Base-by-base conservation (phyloP, 805 yeast genomes). In the Metschnikowia arizonensis region DNA sequence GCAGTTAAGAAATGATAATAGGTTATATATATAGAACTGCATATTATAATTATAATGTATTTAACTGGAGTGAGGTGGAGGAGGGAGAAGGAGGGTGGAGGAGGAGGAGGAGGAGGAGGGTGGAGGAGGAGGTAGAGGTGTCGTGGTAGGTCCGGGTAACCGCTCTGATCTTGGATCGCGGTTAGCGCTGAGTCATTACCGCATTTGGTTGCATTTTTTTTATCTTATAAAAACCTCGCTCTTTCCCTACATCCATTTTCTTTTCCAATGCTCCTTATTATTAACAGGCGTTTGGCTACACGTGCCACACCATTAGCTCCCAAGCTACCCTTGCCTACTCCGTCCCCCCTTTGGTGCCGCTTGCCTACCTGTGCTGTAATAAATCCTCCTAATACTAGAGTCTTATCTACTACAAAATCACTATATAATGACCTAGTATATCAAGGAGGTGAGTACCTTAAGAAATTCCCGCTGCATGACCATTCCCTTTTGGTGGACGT, bases 401-500 rank as follows among this genome's bases (percentile, higher is more conserved):
- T 33, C 33, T 24, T 47, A 17, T 28, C 44, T 14, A 21, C 35
- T n/a, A 18, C 47, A 7, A 8, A 24, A 31, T 33, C 18, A 37
- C 33, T 38, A 30, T 35, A 40, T 21, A 34, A 38, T 24, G 45
- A 47, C 38, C 64, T 69, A 11, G 52, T 72, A 3, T 82, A 83
- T 59, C 83, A 81, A 25, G 88, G 88, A 40, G 83, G 81, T 25
- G 79, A 79, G 21, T 73, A 82, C 45, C 65, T 83, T 47, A 72
- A 77, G 33, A 69, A 74, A 5, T 79, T 81, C 63, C 69, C 69
- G 19, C 83, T 78, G 54, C 83, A 81, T 50, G 73, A 81, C 52
- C 79, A 81, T 36, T 80, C 78, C 45, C 70, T 78, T 49, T 71
- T 88, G 43, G 96, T 88, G 34, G 95, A 88, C 50, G 96, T 88